A percentile compares a stretch with the other conserved stretches of the same genome.
phyloP scores from a whole-genome alignment of 2,329 filamentous ascomycete species.

The Sporothrix protearum region DNA sequence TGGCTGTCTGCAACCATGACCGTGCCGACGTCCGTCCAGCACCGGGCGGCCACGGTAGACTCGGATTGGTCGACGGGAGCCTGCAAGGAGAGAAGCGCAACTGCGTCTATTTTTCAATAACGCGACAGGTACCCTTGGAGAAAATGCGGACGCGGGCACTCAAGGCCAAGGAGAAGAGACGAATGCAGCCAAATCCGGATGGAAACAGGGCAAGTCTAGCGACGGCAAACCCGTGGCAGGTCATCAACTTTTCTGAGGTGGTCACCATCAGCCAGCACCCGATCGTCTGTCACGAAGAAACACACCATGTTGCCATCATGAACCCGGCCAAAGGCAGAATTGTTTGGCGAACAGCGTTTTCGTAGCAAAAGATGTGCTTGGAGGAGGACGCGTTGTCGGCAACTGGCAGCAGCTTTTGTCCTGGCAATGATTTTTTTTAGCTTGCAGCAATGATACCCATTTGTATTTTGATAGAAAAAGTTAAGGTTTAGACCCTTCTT shows the following conservation, averaged over 20 bases:
- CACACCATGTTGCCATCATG: not conserved
- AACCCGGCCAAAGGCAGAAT: not conserved
- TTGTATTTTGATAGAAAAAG: not conserved
- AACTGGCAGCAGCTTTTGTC: not conserved
- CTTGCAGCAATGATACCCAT: not conserved
- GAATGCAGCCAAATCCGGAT: not conserved
- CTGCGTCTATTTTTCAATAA: not conserved
- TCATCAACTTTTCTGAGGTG: not conserved
- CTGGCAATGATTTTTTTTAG: not conserved
- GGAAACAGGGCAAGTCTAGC: not conserved
- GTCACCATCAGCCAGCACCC: not conserved
- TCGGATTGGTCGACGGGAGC: not conserved
- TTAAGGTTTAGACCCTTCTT: too few species aligned
- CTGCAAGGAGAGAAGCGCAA: not conserved
- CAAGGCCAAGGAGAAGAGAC: not conserved
- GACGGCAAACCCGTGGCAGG: not conserved
- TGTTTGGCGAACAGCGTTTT: not conserved
- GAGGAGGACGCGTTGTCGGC: not conserved
- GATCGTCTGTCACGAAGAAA: not conserved
- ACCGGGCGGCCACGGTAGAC: not conserved
- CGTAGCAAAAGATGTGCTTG: not conserved
- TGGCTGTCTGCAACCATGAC: constrained; percentile 1
- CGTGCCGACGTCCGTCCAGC: not conserved
- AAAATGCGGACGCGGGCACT: not conserved
- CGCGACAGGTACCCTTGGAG: not conserved